Base-by-base conservation (phyloP, 2,329 filamentous ascomycete genomes). In the Microsporum audouinii region DNA sequence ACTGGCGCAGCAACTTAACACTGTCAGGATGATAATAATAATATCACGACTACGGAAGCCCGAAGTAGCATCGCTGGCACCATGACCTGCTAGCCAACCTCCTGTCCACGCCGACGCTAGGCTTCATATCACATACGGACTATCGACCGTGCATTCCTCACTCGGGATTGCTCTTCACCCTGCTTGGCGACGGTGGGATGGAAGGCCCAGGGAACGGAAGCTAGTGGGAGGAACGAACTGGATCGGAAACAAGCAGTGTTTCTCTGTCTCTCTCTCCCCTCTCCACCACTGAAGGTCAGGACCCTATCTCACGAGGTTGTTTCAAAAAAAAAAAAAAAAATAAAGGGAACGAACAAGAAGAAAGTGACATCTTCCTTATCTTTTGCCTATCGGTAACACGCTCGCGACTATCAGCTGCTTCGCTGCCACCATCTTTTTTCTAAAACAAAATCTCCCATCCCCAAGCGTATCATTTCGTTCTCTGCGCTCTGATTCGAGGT, bases 71-170 rank as follows among this genome's bases (percentile, higher is more conserved):
- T 29, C 43, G 23, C 43, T 23, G 43, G 49, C 29, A n/a, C 33
- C 49, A 8, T 31, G 12, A 10, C 39, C 27, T 34, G 27, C 10
- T 31, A 27, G 23, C 49, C 49, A 36, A 29, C 23, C 51, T 55
- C 51, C 51, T 36, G 51, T 55, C 51, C 51, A 33, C 49, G 49
- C 51, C 33, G 51, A 51, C 27, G 45, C 45, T 51, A 51, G 45
- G 45, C 45, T 51, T 51, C 45, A 51, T 3, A 10, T 12, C 29
- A 47, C 8, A 47, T 51, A 31, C 27, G 10, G 39, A 43, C 12
- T 43, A 17, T 5, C 39, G 6, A n/a, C 39, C 14, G 6, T 14
- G 14, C 39, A n/a, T n/a, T 41, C n/a, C 14, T 0, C 23, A 29
- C 45, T 12, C 45, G 45, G 45, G 27, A 34, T 36, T 55, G 51